Conservation (phyloP, 108 stramenopile genomes). For the Fistulifera solaris region DNA sequence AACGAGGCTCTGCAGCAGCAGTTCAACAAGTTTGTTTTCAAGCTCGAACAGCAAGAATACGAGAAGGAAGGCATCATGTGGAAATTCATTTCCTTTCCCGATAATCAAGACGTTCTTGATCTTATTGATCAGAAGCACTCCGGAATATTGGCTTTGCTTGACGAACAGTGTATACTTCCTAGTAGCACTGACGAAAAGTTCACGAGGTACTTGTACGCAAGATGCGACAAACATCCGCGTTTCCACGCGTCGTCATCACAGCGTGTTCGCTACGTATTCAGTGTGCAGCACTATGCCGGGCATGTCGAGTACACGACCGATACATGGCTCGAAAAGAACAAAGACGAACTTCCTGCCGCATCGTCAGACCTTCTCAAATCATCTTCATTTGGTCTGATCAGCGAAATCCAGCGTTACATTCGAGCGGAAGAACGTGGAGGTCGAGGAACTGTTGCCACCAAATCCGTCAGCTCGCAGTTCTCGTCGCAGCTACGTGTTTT, state of each 20-base stretch:
- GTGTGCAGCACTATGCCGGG: constrained; percentile 88
- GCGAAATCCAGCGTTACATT: constrained; percentile 46
- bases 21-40: constrained; percentile 98
- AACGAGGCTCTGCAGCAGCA: constrained; percentile 99
- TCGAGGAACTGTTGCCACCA: constrained; percentile 68
- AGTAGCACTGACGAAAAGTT: constrained; percentile 86
- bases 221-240: constrained; percentile 57
- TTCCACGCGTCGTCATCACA: constrained; percentile 64
- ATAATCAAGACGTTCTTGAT: constrained; percentile 96
- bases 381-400: constrained; percentile 52
- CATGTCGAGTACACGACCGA: constrained; percentile 80
- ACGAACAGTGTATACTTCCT: constrained; percentile 92
- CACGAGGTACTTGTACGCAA: constrained; percentile 79
- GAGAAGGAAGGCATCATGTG: constrained; percentile 88
- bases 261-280: constrained; percentile 69
- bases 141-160: constrained; percentile 85
- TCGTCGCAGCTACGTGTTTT: constrained; percentile 72
- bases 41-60: constrained; percentile 89
- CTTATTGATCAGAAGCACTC: constrained; percentile 88
- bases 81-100: constrained; percentile 90
- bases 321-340: constrained; percentile 83
- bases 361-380: constrained; percentile 55
- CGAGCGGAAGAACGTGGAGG: constrained; percentile 65
- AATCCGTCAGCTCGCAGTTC: constrained; percentile 77
- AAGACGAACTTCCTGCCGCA: constrained; percentile 75